Conservation (phyloP, 768 basidiomycete genomes). For the Podaxis rugospora region DNA sequence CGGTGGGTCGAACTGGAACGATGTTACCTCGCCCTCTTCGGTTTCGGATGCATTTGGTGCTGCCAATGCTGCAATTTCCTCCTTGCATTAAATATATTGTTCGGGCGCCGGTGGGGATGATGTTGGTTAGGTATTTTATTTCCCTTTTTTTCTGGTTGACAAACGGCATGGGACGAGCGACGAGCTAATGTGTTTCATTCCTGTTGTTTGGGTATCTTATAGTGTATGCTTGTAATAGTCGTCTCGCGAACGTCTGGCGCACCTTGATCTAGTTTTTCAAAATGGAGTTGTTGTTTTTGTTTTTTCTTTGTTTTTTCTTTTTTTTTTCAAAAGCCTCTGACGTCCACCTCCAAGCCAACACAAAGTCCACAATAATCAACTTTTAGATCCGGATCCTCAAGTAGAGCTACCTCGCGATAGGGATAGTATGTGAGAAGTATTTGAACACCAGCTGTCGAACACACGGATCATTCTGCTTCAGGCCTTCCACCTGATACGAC, state of each 20-base stretch:
- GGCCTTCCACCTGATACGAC: no score
- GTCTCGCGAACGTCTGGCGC: conserved; percentile 3
- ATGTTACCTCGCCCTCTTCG: conserved; percentile 17
- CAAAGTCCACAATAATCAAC: no score
- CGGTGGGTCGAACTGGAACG: conserved; percentile 38
- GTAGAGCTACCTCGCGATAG: no score
- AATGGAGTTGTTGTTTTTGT: background rate
- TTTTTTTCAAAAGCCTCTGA: background rate
- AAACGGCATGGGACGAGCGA: background rate
- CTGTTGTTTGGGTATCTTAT: conserved; percentile 4
- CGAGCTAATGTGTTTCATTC: background rate
- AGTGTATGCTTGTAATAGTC: background rate
- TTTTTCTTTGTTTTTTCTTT: no score
- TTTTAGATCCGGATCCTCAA: no score
- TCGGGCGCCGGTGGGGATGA: background rate
- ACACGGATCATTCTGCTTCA: no score
- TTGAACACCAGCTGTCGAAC: no score
- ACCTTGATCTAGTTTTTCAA: conserved; percentile 4
- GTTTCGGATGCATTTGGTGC: conserved; percentile 5
- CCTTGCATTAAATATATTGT: background rate
- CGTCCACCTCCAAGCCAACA: background rate
- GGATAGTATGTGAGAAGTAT: no score
- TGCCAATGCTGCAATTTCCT: conserved; percentile 3
- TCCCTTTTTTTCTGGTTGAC: background rate
- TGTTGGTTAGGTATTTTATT: background rate